phyloP scores from a whole-genome alignment of 129 eudicot genomes.

The Flaveria ramosissima region DNA sequence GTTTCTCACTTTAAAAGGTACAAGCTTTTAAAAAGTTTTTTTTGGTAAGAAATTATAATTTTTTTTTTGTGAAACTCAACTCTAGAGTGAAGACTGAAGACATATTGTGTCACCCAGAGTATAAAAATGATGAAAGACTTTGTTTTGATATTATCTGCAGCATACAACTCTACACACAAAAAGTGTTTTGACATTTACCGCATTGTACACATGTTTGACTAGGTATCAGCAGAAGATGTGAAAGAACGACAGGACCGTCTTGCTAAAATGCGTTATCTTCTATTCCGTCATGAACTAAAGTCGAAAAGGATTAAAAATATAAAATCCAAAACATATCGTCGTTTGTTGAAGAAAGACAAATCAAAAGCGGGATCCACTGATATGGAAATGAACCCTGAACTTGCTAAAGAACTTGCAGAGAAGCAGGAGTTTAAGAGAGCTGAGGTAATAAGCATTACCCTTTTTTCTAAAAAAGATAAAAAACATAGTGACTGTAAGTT shows the following conservation, averaged over 20 bases:
- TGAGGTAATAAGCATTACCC: conserved; percentile 45
- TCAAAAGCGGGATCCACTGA: conserved; percentile 50
- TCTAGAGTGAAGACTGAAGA: neutral
- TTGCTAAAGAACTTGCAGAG: conserved; percentile 82
- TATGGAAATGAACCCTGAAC: conserved; percentile 65
- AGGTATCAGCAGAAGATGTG: conserved; percentile 86
- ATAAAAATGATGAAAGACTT: neutral
- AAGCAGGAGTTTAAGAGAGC: conserved; percentile 92
- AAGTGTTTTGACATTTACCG: neutral
- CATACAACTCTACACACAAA: neutral
- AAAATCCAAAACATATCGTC: conserved; percentile 84
- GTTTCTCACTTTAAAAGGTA: neutral
- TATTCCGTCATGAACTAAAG: conserved; percentile 90
- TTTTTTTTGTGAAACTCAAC: neutral
- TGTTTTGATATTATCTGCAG: neutral
- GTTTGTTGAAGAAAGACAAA: conserved; percentile 74
- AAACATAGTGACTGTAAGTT: conserved; percentile 6
- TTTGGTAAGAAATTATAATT: neutral
- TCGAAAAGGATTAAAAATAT: conserved; percentile 80
- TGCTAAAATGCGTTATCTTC: conserved; percentile 92
- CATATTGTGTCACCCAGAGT: neutral
- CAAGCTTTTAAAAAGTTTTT: neutral
- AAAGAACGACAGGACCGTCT: conserved; percentile 70
- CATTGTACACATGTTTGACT: conserved; percentile 31
- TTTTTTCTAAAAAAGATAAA: neutral